Conservation (phyloP, 1,139 yeast genomes). For the Sugiyamaella castrensis region DNA sequence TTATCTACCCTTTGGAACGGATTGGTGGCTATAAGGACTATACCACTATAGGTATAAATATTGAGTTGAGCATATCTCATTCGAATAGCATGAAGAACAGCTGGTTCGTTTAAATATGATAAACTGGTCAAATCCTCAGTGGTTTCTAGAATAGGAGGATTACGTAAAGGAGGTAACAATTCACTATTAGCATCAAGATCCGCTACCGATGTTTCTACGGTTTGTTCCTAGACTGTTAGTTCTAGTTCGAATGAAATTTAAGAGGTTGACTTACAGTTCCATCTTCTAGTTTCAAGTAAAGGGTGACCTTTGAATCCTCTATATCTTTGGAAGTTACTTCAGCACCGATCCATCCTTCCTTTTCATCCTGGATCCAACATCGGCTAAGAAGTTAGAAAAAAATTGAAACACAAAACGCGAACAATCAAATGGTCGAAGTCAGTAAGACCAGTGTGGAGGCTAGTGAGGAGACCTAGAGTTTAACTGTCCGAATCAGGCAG, state of each 20-base stretch:
- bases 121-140: constrained; percentile 92
- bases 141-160: constrained; percentile 90
- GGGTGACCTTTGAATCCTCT: constrained; percentile 49
- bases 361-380: constrained; percentile 93
- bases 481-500: too few species aligned
- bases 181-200: constrained; percentile 47
- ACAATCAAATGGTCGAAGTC: too few species aligned
- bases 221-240: constrained; percentile 22
- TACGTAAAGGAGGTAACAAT: constrained; percentile 69
- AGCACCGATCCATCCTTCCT: constrained; percentile 90
- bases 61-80: constrained; percentile 84
- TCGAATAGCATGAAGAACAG: constrained; percentile 89
- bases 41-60: constrained; percentile 95
- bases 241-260: not conserved
- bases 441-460: too few species aligned
- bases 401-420: not conserved
- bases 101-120: constrained; percentile 90
- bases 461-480: too few species aligned
- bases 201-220: constrained; percentile 35
- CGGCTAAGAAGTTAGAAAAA: constrained; percentile 44
- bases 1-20: constrained; percentile 93
- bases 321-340: constrained; percentile 58
- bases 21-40: constrained; percentile 92
- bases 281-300: constrained; percentile 62
- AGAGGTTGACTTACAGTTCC: constrained; percentile 39